These are phyloP conservation scores for Pilasporangium apinafurcum DNA, from an alignment of 352 stramenopile species.

Conservation along the genomic window DNA sequence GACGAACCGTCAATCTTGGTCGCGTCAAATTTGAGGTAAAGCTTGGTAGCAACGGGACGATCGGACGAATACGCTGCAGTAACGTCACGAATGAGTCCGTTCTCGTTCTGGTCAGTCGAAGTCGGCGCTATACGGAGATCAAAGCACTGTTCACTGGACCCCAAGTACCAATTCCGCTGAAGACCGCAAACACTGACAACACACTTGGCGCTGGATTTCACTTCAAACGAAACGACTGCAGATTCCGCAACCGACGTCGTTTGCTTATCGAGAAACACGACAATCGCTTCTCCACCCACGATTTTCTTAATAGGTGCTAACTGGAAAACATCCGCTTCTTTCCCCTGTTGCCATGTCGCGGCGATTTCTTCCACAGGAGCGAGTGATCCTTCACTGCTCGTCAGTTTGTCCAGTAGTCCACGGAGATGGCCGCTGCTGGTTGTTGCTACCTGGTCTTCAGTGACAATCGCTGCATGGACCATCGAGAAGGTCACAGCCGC, in stretches of 20 bases:
- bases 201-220: constrained; percentile 60
- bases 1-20: constrained; percentile 62
- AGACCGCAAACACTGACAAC: constrained; percentile 68
- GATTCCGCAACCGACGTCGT: constrained; percentile 38
- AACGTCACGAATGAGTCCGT: constrained; percentile 61
- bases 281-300: constrained; percentile 49
- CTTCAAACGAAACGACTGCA: constrained; percentile 61
- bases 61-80: constrained; percentile 51
- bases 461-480: neutral
- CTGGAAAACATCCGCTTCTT: constrained; percentile 13
- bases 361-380: constrained; percentile 28
- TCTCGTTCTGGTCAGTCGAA: constrained; percentile 35
- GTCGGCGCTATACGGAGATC: constrained; percentile 66
- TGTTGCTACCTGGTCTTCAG: constrained; percentile 7
- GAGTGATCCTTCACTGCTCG: constrained; percentile 6
- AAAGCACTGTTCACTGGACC: constrained; percentile 60
- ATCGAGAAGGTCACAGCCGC: constrained; percentile 1
- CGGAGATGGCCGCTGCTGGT: constrained; percentile 23
- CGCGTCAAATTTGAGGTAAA: constrained; percentile 79
- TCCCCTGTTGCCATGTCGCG: constrained; percentile 21
- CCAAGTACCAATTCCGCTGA: constrained; percentile 56
- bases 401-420: constrained; percentile 29
- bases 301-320: constrained; percentile 47
- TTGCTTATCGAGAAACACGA: constrained; percentile 60
- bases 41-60: constrained; percentile 44